Conservation (phyloP, 1,284 basidiomycete species). For the Exobasidium cylindrosporum region DNA sequence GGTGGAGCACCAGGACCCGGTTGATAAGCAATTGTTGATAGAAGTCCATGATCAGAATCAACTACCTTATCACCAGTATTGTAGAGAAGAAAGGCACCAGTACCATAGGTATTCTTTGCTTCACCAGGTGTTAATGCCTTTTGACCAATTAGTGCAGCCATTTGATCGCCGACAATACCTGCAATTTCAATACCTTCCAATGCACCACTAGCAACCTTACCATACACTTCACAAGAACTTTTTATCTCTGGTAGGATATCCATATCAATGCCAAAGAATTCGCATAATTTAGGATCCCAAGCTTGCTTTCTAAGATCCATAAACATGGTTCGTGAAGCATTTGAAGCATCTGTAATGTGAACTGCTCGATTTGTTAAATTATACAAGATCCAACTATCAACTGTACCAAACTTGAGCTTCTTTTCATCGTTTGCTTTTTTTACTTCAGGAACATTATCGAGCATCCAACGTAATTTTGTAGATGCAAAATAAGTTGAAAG, state of each 20-base stretch:
- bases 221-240: constrained; percentile 89
- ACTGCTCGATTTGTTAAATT: constrained; percentile 79
- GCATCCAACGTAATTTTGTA: constrained; percentile 94
- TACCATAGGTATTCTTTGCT: constrained; percentile 62
- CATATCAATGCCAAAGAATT: constrained; percentile 79
- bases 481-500: constrained; percentile 84
- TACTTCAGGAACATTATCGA: constrained; percentile 80
- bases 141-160: constrained; percentile 92
- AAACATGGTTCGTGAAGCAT: constrained; percentile 91
- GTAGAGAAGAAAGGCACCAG: constrained; percentile 92
- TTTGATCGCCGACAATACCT: constrained; percentile 92
- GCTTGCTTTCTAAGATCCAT: constrained; percentile 76
- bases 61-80: constrained; percentile 85
- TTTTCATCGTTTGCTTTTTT: constrained; percentile 75
- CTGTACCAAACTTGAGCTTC: constrained; percentile 84
- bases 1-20: constrained; percentile 74
- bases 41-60: constrained; percentile 76
- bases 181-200: constrained; percentile 79
- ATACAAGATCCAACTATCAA: constrained; percentile 94
- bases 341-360: constrained; percentile 94
- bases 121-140: constrained; percentile 60
- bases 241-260: constrained; percentile 83
- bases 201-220: constrained; percentile 67
- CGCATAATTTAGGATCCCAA: constrained; percentile 79
- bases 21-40: constrained; percentile 94